Percentiles rank a stretch among this genome's conserved stretches.
These are phyloP conservation scores for Colletotrichum trifolii DNA, from an alignment of 2,329 filamentous ascomycete genomes.

Conservation along the genomic window DNA sequence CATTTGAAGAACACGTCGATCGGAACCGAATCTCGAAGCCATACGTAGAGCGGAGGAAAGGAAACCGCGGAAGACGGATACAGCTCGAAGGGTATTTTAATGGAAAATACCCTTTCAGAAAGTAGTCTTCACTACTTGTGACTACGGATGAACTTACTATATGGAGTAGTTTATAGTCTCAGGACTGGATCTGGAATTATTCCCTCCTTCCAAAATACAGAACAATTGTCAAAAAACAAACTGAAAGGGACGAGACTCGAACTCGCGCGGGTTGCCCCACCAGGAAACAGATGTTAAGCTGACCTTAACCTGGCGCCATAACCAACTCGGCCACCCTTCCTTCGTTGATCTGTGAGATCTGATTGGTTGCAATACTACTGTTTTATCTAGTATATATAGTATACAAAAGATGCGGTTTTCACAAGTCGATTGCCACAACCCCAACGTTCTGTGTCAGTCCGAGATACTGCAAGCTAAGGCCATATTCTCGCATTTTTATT, in stretches of 20 bases:
- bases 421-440: too few relatives aligned
- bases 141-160: neutral
- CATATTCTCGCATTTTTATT: too few relatives aligned
- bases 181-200: too few relatives aligned
- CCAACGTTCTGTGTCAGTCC: too few relatives aligned
- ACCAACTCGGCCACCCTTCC: slow-evolving; percentile 29
- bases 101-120: slow-evolving; percentile 3
- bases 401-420: neutral
- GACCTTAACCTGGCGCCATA: slow-evolving; percentile 30
- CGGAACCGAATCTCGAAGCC: too few relatives aligned
- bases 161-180: neutral
- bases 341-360: neutral
- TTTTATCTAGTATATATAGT: neutral
- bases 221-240: neutral
- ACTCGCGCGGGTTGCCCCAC: slow-evolving; percentile 30
- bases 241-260: slow-evolving; percentile 28
- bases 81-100: neutral
- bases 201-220: too few relatives aligned
- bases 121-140: neutral
- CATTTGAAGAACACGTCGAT: slow-evolving; percentile 39
- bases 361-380: slow-evolving; percentile 1
- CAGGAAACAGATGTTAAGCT: slow-evolving; percentile 29
- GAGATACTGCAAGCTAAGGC: too few relatives aligned
- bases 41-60: neutral
- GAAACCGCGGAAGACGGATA: neutral